Percentiles rank a stretch among this genome's conserved stretches.
Conservation (phyloP, 495 filamentous ascomycete genomes). For the Daldinia decipiens region DNA sequence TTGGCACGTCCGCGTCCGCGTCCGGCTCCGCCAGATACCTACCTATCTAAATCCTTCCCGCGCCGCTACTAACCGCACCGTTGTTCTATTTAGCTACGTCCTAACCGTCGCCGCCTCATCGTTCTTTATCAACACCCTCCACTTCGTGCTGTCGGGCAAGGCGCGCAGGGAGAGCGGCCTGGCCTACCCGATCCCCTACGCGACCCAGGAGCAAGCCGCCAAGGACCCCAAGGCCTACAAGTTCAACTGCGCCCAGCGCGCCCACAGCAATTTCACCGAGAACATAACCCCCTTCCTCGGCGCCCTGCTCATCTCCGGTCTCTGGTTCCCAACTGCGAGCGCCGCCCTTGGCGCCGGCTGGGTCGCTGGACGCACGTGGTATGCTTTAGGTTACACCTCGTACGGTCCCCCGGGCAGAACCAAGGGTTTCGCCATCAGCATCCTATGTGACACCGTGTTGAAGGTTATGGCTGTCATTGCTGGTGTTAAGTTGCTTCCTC, state of each 20-base stretch:
- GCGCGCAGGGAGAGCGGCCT: conserved; percentile 66
- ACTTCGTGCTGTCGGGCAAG: conserved; percentile 56
- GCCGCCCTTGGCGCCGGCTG: conserved; percentile 65
- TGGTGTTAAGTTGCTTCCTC: conserved; percentile 43
- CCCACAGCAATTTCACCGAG: conserved; percentile 77
- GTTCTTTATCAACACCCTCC: conserved; percentile 65
- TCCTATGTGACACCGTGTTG: conserved; percentile 42
- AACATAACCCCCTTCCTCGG: conserved; percentile 68
- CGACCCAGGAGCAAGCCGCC: conserved; percentile 64
- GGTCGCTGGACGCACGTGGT: conserved; percentile 64
- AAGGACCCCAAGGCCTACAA: conserved; percentile 61
- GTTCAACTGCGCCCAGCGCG: conserved; percentile 72
- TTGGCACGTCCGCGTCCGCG: conserved; percentile 13
- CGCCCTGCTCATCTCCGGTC: conserved; percentile 63
- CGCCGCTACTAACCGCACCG: conserved; percentile 21
- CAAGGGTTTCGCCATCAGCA: conserved; percentile 36
- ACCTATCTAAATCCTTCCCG: conserved; percentile 12
- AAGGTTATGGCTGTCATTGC: conserved; percentile 51
- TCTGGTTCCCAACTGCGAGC: conserved; percentile 66
- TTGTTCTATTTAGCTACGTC: conserved; percentile 56
- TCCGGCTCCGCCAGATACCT: background rate
- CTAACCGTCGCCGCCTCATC: conserved; percentile 69
- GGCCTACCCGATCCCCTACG: conserved; percentile 73
- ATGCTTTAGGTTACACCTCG: conserved; percentile 68
- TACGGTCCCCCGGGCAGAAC: conserved; percentile 50